These are phyloP conservation scores for Datura wrightii DNA, from an alignment of 257 asterid species.

Conservation along the genomic window DNA sequence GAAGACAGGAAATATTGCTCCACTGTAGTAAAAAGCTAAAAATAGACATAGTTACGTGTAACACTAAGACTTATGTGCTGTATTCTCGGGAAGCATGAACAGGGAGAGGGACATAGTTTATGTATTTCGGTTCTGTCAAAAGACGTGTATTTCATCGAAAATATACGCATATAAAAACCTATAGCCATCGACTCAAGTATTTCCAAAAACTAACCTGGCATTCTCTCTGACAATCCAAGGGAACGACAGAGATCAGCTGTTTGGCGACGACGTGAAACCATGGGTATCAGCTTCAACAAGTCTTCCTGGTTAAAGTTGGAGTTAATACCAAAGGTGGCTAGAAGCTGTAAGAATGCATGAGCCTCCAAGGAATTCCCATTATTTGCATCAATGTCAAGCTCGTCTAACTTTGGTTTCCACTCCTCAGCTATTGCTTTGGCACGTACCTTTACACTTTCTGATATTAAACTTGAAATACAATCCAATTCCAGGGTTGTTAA, in stretches of 20 bases:
- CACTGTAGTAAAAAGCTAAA: background rate
- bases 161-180: background rate
- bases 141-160: background rate
- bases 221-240: conserved; percentile 88
- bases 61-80: background rate
- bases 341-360: conserved; percentile 94
- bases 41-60: background rate
- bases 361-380: conserved; percentile 97
- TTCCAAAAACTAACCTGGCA: conserved; percentile 73
- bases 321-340: conserved; percentile 87
- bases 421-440: conserved; percentile 91
- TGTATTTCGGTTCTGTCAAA: background rate
- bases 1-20: background rate
- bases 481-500: conserved; percentile 50
- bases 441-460: conserved; percentile 66
- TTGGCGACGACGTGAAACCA: conserved; percentile 99
- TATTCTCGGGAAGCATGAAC: background rate
- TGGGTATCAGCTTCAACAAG: conserved; percentile 84
- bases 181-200: background rate
- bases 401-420: conserved; percentile 93
- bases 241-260: conserved; percentile 94
- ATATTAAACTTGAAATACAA: conserved; percentile 51
- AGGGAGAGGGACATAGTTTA: conserved; percentile 18
- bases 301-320: conserved; percentile 81
- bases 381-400: conserved; percentile 89